Evolutionary conservation across 2,329 filamentous ascomycete genomes (phyloP).

Genomic region (Fusarium ramigenum): DNA sequence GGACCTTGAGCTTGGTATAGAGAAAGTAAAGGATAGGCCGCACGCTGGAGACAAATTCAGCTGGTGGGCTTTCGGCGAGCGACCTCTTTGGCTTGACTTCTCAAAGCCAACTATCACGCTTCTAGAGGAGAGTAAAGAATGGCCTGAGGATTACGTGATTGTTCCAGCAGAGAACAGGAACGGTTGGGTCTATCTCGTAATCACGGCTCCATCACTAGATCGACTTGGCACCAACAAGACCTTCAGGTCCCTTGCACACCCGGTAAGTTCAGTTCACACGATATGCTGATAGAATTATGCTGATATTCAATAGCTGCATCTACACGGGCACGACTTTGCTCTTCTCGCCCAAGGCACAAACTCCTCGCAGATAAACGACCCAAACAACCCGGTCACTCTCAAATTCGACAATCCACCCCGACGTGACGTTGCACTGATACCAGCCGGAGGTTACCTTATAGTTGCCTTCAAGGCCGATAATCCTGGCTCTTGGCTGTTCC

Average conservation of each 20-base stretch:
- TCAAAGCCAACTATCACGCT: conserved; percentile 11
- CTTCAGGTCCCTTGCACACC: conserved; percentile 8
- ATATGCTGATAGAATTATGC: not conserved
- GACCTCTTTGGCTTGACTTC: conserved; percentile 28
- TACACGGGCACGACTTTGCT: conserved; percentile 21
- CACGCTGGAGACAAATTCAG: not conserved
- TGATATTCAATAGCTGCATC: not conserved
- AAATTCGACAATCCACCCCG: conserved; percentile 20
- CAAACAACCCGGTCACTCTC: not conserved
- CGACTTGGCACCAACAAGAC: not conserved
- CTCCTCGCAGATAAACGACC: not conserved
- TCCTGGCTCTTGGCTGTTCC: conserved; percentile 22
- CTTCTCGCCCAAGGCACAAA: conserved; percentile 15
- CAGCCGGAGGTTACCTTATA: conserved; percentile 11
- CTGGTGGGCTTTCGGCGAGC: conserved; percentile 10
- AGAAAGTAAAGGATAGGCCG: not conserved
- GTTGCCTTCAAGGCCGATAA: conserved; percentile 20
- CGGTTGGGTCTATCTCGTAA: conserved; percentile 22
- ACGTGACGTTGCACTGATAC: conserved; percentile 16
- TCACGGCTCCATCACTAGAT: not conserved
- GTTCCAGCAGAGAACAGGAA: conserved; percentile 1
- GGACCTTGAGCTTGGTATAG: not conserved
- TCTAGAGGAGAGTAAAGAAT: not conserved
- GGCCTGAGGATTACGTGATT: not conserved
- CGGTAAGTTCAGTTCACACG: not conserved